Base-by-base conservation (phyloP, 164 flowering plant species). In the Houttuynia cordata region DNA sequence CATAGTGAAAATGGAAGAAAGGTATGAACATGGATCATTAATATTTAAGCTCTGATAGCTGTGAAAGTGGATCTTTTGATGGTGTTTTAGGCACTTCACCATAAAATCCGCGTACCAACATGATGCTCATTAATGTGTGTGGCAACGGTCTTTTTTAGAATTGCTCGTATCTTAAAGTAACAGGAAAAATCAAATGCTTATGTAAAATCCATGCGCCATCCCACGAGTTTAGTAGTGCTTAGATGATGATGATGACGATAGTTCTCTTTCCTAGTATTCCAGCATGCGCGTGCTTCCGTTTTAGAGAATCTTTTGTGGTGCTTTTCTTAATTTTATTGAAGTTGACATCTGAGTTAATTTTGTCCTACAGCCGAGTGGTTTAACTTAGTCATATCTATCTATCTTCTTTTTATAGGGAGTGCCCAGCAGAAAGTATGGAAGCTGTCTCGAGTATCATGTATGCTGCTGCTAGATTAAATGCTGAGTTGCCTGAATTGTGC, bases 401-500 rank as follows among this genome's bases (percentile, higher is more conserved):
- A 9, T 61, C 39, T 39, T 6, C 37, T 53, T 22, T 18, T 62
- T 37, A 12, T 30, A 90, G 98, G 59, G 90, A 79, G 50, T 93
- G 96, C 68, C 97, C 97, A 39, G 86, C 81, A 51, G 90, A 89
- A 60, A 82, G 93, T 71, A 76, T 75, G 69, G 87, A 79, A 71
- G 87, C 96, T 58, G 84, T 84, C 8, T 76, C 87, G 25, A 86
- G 88, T 50, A 73, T 93, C 50, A 83, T 86, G 80, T 84, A 78
- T 77, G 98, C 98, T 55, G 97, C 98, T 0, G 87, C 98, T 21
- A 78, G 97, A 45, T 10, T 42, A 45, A 84, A 83, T 71, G 83
- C 97, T 25, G 97, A 89, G 72, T 73, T 93, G 57, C 97, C 94
- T n/a, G 96, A 90, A 63, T 69, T 94, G 56, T 89, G 95, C 53